Base-by-base conservation (phyloP, 495 filamentous ascomycete genomes). In the Hypoxylon rickii region DNA sequence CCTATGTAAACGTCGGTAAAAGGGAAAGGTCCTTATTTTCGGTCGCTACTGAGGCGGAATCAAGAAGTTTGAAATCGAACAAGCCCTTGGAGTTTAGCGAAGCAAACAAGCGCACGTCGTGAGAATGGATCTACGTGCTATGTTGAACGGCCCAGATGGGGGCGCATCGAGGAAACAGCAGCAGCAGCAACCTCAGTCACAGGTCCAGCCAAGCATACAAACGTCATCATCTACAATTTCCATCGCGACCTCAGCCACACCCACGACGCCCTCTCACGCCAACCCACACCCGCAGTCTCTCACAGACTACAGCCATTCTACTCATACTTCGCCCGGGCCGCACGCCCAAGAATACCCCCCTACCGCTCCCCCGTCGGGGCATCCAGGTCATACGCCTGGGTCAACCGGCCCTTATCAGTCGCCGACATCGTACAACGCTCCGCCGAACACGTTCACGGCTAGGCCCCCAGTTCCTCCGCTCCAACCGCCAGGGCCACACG, bases 61-160 rank as follows among this genome's bases (percentile, higher is more conserved):
- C n/a, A 39, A 26, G 15, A 10, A 37, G 32, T n/a, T n/a, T 16
- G 34, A 22, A 58, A 46, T 41, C 43, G 47, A 55, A 22, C 13
- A 56, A 39, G 32, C 43, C 41, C 44, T 51, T 41, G 50, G 31
- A 34, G 17, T 40, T 15, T 38, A 44, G 50, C 64, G 57, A 66
- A 64, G 32, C 33, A 56, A 53, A 62, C 47, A 48, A 51, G 26
- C 40, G 20, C 17, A 29, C 16, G 39, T 54, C 47, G 56, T 48
- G 64, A 74, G 56, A 48, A 85, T 85, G 82, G 81, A 85, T 73
- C 70, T 85, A 51, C 68, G 74, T 63, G 75, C 73, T 13, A 81
- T 85, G 66, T 69, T 85, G 49, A 83, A 83, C 70, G 73, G 69
- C 7, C 64, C 65, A 13, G 71, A 75, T 56, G 69, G 69, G 51